Evolutionary conservation across 345 rosid genomes (phyloP).

Genomic region (Camelina hispida): DNA sequence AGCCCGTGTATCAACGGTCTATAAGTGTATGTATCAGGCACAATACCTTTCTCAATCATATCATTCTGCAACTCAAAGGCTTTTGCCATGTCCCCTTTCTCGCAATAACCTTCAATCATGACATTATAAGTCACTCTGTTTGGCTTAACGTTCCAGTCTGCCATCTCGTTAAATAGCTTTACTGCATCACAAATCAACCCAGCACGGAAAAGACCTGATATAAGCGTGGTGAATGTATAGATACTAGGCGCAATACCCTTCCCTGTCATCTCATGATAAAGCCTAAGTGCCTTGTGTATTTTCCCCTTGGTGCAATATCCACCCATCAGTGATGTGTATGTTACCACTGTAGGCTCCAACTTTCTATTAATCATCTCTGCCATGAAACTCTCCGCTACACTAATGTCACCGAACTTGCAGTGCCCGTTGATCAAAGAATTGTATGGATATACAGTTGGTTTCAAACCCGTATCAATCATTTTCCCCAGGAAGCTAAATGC

Average conservation of each 20-base stretch:
- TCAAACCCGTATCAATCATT: constrained; percentile 61
- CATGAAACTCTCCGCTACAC: constrained; percentile 58
- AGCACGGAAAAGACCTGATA: constrained; percentile 70
- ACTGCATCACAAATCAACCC: constrained; percentile 63
- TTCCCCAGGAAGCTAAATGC: constrained; percentile 58
- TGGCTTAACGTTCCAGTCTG: constrained; percentile 57
- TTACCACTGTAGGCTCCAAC: constrained; percentile 70
- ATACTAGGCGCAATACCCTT: constrained; percentile 71
- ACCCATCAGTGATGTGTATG: constrained; percentile 73
- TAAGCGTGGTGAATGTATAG: constrained; percentile 72
- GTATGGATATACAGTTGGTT: constrained; percentile 68
- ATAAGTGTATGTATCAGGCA: constrained; percentile 82
- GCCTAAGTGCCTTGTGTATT: constrained; percentile 62
- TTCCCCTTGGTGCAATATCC: constrained; percentile 77
- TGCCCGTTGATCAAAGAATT: constrained; percentile 81
- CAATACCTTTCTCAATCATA: constrained; percentile 74
- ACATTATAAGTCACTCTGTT: constrained; percentile 85
- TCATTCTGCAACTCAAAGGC: constrained; percentile 70
- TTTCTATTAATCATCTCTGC: constrained; percentile 64
- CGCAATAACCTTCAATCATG: constrained; percentile 77
- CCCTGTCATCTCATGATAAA: constrained; percentile 83
- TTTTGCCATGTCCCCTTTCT: constrained; percentile 56
- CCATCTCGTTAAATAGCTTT: constrained; percentile 69
- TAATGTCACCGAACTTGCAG: constrained; percentile 71
- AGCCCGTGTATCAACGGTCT: constrained; percentile 82